Evolutionary conservation across 768 basidiomycete species (phyloP), one percentile per base, ranked within the genome.

Genomic region (Exsudoporus frostii): DNA sequence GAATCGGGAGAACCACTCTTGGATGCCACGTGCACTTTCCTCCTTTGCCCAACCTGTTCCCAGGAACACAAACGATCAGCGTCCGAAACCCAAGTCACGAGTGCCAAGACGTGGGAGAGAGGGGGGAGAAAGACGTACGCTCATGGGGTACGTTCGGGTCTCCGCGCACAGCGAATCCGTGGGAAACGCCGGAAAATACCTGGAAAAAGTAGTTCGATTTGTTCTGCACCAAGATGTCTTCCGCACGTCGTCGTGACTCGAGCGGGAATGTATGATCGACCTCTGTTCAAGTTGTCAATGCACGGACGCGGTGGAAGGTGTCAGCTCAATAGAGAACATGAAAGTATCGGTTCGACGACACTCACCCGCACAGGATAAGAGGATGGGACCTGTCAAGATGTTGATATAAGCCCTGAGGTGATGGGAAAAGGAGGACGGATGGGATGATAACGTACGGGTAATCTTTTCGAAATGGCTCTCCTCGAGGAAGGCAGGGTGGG

Each of bases 11-110:
- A 81, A 81, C 80, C 81, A 83, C 2, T 57, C 65, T 11, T 74
- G 61, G 34, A 81, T 70, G 24, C 76, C 74, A 3, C 73, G 70
- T 2, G 80, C 80, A 15, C 78, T 76, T 51, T 83, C 78, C 50
- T 83, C 82, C 63, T 81, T 82, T 4, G 79, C 79, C 80, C 80
- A 83, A 19, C 81, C 81, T 83, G 45, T 36, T 22, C 13, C 43
- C n/a, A 25, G 4, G 30, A 6, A 29, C 47, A 19, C 11, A 38
- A n/a, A 38, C 17, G n/a, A 7, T 47, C 11, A 38, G 7, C 4
- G 3, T 46, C 17, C 17, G 13, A 24, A 30, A 50, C 7, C 9
- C 45, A 8, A 5, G 5, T 10, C 10, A 10, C 5, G 17, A 17
- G 20, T 24, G 10, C 22, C 9, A 46, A 34, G 9, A 36, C 34